Base-by-base conservation (phyloP, 768 basidiomycete genomes). In the Leccinum uliginosum region DNA sequence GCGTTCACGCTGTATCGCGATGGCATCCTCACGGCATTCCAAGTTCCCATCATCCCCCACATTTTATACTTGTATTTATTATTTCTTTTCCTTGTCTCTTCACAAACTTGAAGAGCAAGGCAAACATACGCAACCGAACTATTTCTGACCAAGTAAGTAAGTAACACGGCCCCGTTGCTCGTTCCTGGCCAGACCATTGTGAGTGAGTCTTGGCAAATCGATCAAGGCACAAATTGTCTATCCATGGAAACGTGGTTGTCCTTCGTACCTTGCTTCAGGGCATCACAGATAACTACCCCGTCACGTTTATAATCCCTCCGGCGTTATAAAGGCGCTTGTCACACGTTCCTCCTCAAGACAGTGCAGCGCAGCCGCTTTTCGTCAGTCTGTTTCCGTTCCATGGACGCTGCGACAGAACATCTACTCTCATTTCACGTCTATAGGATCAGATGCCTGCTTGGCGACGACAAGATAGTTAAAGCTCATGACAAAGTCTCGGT, bases 341-440 rank as follows among this genome's bases (percentile, higher is more conserved):
- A 24, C 23, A 23, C 12, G 12, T 50, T 17, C 29, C 38, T 27
- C 27, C 14, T 10, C 8, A 8, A n/a, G 38, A 2, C 38, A 40
- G 38, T 40, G n/a, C 38, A 40, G 9, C 44, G 44, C 23, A 23
- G 44, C 7, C 5, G 11, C 17, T 43, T 19, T 8, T 12, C 44
- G 44, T 21, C 44, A 19, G 19, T 45, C 23, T 21, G 12, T 45
- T 45, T 23, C 38, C 23, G 19, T 38, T 40, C 29, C 43, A 63
- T 60, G 56, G 35, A 27, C 4, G 44, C 46, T 27, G 23, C 30
- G 15, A 23, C 44, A 45, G 59, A 54, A 35, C 57, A 46, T 15
- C 48, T 40, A 15, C 34, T 61, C 15, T 67, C 64, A 10, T 52
- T 69, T 29, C 69, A 71, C 47, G 58, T 69, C 30, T 71, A 67